phyloP scores from a whole-genome alignment of 257 asterid species.

The Rauvolfia tetraphylla region DNA sequence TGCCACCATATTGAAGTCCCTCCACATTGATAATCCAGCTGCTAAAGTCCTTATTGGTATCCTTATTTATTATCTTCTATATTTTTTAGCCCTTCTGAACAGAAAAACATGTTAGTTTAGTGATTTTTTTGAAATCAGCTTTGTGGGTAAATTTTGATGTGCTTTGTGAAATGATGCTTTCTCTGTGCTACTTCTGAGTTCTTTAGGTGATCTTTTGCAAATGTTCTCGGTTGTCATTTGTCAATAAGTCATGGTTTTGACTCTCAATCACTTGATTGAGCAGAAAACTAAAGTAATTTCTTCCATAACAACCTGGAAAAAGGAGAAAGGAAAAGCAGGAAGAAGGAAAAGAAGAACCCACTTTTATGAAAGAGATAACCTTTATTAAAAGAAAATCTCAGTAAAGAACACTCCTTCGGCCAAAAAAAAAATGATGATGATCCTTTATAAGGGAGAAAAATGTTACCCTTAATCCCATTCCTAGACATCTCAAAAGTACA shows the following conservation, averaged over 20 bases:
- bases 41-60: conserved; percentile 99
- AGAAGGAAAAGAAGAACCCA: neutral
- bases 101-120: neutral
- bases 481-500: conserved; percentile 95
- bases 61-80: conserved; percentile 27
- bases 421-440: no score
- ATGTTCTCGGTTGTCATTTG: neutral
- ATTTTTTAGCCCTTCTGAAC: neutral
- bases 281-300: neutral
- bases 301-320: neutral
- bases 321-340: neutral
- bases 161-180: neutral
- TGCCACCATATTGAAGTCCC: conserved; percentile 94
- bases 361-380: neutral
- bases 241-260: neutral
- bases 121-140: neutral
- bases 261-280: neutral
- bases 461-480: conserved; percentile 27
- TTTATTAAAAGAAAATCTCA: neutral
- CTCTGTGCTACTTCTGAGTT: neutral
- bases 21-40: conserved; percentile 95
- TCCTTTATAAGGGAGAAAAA: neutral
- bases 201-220: neutral
- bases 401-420: neutral
- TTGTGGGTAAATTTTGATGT: neutral